Evolutionary conservation across 2,329 filamentous ascomycete species (phyloP).

Genomic region (Karstenula rhodostoma): DNA sequence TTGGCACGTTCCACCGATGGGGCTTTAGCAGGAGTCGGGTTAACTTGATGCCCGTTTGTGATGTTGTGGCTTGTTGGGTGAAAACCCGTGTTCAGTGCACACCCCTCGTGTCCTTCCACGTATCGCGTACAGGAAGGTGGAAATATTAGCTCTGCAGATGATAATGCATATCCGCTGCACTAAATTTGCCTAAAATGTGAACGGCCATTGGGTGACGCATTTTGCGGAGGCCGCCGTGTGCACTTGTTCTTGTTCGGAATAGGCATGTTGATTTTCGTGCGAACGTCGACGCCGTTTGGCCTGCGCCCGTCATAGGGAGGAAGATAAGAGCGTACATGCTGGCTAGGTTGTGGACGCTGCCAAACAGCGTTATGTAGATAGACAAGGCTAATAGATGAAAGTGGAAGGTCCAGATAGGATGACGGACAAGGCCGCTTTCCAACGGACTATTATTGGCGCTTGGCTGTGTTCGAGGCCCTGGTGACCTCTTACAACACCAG

Average conservation of each 20-base stretch:
- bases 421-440: background rate
- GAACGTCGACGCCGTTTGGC: background rate
- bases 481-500: background rate
- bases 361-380: background rate
- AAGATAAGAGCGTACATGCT: background rate
- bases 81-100: background rate
- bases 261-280: conserved; percentile 1
- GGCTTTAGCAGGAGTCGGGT: conserved; percentile 1
- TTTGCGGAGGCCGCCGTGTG: background rate
- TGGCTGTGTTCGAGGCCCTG: background rate
- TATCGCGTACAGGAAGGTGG: conserved; percentile 7
- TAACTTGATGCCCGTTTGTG: conserved; percentile 1
- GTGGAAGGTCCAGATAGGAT: conserved; percentile 2
- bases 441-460: background rate
- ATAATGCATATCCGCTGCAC: conserved; percentile 9
- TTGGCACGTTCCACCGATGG: conserved; percentile 1
- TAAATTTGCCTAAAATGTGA: conserved; percentile 11
- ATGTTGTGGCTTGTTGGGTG: conserved; percentile 10
- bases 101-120: background rate
- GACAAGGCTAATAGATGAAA: background rate
- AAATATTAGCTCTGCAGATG: conserved; percentile 10
- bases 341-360: background rate
- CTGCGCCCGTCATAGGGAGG: background rate
- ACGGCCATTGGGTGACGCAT: background rate
- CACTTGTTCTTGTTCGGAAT: background rate